Evolutionary conservation across 2,329 filamentous ascomycete genomes (phyloP), one percentile per base, ranked within the genome.

Genomic region (Peltaster fructicola): DNA sequence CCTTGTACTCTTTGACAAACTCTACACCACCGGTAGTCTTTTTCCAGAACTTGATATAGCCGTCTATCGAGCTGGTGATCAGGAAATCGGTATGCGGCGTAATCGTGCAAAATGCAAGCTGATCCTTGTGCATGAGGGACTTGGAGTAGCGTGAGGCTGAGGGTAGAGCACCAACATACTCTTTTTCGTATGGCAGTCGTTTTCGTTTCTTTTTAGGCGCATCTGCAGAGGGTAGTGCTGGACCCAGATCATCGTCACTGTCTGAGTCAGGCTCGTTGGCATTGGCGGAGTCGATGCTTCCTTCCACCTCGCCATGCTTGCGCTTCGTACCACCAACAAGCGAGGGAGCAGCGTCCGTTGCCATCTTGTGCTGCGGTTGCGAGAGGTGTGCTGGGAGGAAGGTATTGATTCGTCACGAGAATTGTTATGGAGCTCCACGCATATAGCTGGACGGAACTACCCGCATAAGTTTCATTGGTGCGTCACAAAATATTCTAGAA

Each of bases 31-130:
- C 73, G 7, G 36, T 28, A 35, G 78, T 68, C 57, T 98, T 98
- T 58, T 98, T 98, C 88, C 88, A 98, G 51, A 98, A 98, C 52
- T 98, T 98, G 39, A 95, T 85, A 1, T 85, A 76, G n/a, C 90
- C 90, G 47, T 98, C 88, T 20, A 79, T 57, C 0, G 88, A 95
- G 32, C 78, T 80, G 1, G 88, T 98, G 34, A 98, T 88, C 17
- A 98, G 61, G 47, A 98, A 98, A 39, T 95, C 88, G 31, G 85
- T 93, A 31, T 75, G 59, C 1, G 84, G 84, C 1, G 90, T 92
- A 49, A 92, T 73, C 8, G 74, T 90, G 34, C 80, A 68, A 43
- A 84, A 95, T 29, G 76, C 68, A 24, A 98, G 56, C 54, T 92
- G 82, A 39, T 98, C 88, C 56, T 85, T 84, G 64, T 98, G 88